Evolutionary conservation across 1,139 yeast species (phyloP).

Genomic region (Geotrichum aggregatum): DNA sequence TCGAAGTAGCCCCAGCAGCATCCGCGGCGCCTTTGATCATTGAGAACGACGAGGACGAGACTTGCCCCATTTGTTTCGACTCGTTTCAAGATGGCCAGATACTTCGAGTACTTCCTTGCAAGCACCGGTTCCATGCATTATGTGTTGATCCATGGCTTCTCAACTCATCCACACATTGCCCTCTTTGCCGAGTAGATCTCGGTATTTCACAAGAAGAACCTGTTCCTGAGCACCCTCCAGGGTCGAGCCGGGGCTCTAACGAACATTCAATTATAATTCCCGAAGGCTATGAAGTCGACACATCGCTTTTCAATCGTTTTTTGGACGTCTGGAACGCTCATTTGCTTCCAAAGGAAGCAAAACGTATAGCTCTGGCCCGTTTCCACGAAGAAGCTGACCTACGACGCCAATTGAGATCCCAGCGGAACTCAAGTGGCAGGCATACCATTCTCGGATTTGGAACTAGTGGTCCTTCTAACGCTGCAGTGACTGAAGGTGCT

Average conservation of each 20-base stretch:
- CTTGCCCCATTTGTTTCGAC: constrained; percentile 79
- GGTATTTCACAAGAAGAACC: constrained; percentile 29
- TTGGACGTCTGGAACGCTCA: constrained; percentile 39
- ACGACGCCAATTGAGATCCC: constrained; percentile 27
- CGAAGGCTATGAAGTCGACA: constrained; percentile 32
- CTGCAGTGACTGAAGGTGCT: background rate
- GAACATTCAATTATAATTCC: constrained; percentile 24
- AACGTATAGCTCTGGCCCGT: constrained; percentile 34
- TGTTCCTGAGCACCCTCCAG: constrained; percentile 30
- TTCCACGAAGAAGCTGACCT: constrained; percentile 36
- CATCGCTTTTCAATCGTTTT: constrained; percentile 33
- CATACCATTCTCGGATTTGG: background rate
- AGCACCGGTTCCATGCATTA: constrained; percentile 74
- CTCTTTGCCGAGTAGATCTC: constrained; percentile 70
- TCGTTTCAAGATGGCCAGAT: constrained; percentile 52
- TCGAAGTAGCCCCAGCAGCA: background rate
- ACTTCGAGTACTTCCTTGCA: constrained; percentile 66
- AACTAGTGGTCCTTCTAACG: background rate
- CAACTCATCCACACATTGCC: constrained; percentile 72
- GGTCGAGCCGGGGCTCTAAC: background rate
- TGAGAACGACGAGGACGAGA: constrained; percentile 55
- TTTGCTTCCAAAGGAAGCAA: constrained; percentile 35
- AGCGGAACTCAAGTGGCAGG: constrained; percentile 1
- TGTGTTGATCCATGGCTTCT: constrained; percentile 84
- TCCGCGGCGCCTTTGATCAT: constrained; percentile 14